Base-by-base conservation (phyloP, 1,284 basidiomycete genomes). In the Fomitopsis betulina region DNA sequence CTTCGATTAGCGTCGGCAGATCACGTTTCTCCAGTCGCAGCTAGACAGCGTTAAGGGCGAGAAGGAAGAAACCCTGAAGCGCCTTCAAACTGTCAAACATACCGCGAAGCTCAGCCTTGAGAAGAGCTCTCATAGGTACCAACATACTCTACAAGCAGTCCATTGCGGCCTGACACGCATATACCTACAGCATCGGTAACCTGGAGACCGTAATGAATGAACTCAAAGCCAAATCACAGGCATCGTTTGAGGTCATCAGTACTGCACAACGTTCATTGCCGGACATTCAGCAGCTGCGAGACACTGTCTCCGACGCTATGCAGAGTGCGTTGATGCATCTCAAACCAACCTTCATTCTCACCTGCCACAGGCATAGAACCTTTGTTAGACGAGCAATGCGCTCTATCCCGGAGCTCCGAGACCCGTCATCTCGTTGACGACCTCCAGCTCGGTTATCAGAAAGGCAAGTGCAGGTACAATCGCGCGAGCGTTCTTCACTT, bases 221-320 rank as follows among this genome's bases (percentile, higher is more conserved):
- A 2, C 63, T 75, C 13, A 73, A 72, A 55, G 40, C 64, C 1
- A 70, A 69, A 58, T 72, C 73, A 1, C 62, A 68, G 15, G 56
- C 65, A 9, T 65, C 66, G 0, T 72, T 73, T 54, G 61, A 60
- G 13, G 62, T 68, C 17, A 59, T 66, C 15, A 49, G 39, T 10
- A 63, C 70, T 10, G 65, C 68, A 19, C 72, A 68, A 17, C 59
- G 61, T 5, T 64, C 67, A 6, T 55, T 73, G 8, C 62, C 64
- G 5, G 66, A 71, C 35, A 63, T 74, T 10, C 62, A 64, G 30
- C 67, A 72, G 13, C 55, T 75, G 9, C 63, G 69, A n/a, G 53
- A 49, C 9, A 63, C 63, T 1, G 61, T 72, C 5, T 56, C 64
- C 0, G 60, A 64, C 2, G 64, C 61, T 15, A 61, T 69, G 15